phyloP scores from a whole-genome alignment of 345 rosid genomes.

The Cardamine chenopodiifolia region DNA sequence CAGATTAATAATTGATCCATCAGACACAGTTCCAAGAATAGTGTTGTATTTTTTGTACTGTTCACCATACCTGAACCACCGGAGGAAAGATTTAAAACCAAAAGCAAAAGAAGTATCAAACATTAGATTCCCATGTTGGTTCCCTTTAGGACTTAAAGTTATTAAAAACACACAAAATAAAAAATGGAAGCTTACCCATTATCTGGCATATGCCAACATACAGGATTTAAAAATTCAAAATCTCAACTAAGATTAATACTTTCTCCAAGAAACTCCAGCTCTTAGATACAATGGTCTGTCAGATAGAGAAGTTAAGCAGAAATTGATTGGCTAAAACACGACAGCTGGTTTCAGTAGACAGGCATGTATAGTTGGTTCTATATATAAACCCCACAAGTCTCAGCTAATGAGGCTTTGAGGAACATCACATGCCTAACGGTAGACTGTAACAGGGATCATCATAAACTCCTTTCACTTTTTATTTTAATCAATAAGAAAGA shows the following conservation, averaged over 20 bases:
- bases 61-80: slow-evolving; percentile 39
- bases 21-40: slow-evolving; percentile 24
- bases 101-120: slow-evolving; percentile 36
- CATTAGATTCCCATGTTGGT: slow-evolving; percentile 34
- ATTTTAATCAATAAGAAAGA: slow-evolving; percentile 24
- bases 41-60: slow-evolving; percentile 22
- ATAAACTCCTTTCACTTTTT: slow-evolving; percentile 19
- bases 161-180: slow-evolving; percentile 17
- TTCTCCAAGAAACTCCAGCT: slow-evolving; percentile 20
- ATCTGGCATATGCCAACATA: slow-evolving; percentile 16
- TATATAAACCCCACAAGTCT: slow-evolving; percentile 29
- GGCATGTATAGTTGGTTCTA: slow-evolving; percentile 27
- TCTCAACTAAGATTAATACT: slow-evolving; percentile 14
- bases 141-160: slow-evolving; percentile 21
- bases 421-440: slow-evolving; percentile 39
- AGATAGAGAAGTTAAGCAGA: slow-evolving; percentile 3
- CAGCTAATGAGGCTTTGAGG: slow-evolving; percentile 24
- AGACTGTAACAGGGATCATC: slow-evolving; percentile 35
- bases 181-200: slow-evolving; percentile 24
- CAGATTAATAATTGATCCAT: slow-evolving; percentile 20
- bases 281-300: slow-evolving; percentile 14
- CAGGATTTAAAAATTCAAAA: slow-evolving; percentile 28
- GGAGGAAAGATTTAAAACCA: slow-evolving; percentile 24
- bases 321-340: slow-evolving; percentile 32
- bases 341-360: slow-evolving; percentile 27